phyloP scores from a whole-genome alignment of 176 grass and related monocot species.

The Musa troglodytarum region DNA sequence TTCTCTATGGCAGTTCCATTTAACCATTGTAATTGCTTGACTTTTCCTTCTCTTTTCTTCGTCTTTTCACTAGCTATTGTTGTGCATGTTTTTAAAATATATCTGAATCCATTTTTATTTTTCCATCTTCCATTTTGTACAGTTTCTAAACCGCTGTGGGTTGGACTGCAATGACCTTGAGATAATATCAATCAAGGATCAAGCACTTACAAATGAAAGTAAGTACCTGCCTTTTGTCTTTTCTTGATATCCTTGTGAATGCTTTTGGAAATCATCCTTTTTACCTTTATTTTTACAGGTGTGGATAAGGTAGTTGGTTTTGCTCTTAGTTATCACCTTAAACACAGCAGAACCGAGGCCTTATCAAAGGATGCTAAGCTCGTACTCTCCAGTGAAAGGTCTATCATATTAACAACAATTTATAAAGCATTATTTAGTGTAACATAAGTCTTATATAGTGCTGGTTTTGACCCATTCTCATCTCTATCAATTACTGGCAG shows the following conservation, averaged over 20 bases:
- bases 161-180: slow-evolving; percentile 90
- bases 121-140: slow-evolving; percentile 16
- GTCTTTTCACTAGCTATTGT: too few species aligned
- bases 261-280: slow-evolving; percentile 7
- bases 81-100: neutral
- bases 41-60: neutral
- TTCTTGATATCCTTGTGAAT: slow-evolving; percentile 16
- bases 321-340: slow-evolving; percentile 86
- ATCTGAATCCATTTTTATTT: neutral
- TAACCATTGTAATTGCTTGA: neutral
- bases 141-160: slow-evolving; percentile 74
- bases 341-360: slow-evolving; percentile 45
- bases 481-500: slow-evolving; percentile 32
- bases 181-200: slow-evolving; percentile 85
- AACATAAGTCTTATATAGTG: neutral
- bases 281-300: slow-evolving; percentile 31
- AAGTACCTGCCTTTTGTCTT: slow-evolving; percentile 25
- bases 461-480: slow-evolving; percentile 5
- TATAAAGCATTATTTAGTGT: neutral
- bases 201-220: slow-evolving; percentile 91
- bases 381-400: slow-evolving; percentile 59
- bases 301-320: slow-evolving; percentile 96
- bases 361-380: slow-evolving; percentile 70
- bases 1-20: neutral
- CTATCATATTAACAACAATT: neutral